phyloP scores from a whole-genome alignment of 768 basidiomycete species.

The Phylloporus rhodoxanthus region DNA sequence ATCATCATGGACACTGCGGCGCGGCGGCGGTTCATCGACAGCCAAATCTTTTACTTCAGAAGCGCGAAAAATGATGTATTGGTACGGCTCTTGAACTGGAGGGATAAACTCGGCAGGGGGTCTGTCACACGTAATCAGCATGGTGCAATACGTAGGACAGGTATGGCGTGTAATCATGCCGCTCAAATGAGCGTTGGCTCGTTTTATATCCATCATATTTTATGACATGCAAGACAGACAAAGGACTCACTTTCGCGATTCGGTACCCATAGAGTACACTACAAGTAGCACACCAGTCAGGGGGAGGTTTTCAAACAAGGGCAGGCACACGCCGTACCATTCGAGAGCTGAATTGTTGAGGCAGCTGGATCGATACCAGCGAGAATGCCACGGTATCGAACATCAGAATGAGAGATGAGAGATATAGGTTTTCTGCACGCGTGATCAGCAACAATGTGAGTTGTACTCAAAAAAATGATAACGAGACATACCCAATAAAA shows the following conservation, averaged over 20 bases:
- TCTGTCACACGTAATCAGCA: slow-evolving; percentile 37
- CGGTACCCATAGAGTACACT: slow-evolving; percentile 88
- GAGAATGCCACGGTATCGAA: slow-evolving; percentile 82
- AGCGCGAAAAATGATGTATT: slow-evolving; percentile 88
- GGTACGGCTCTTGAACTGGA: slow-evolving; percentile 76
- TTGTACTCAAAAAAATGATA: neutral
- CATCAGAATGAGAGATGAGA: slow-evolving; percentile 86
- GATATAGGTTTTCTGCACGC: slow-evolving; percentile 75
- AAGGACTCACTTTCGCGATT: slow-evolving; percentile 62
- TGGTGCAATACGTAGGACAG: neutral
- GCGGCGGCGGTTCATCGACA: slow-evolving; percentile 61
- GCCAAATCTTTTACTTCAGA: slow-evolving; percentile 87
- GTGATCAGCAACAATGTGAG: slow-evolving; percentile 7
- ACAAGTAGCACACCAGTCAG: neutral
- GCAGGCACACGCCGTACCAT: slow-evolving; percentile 46
- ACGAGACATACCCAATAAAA: slow-evolving; percentile 59
- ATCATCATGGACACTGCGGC: slow-evolving; percentile 71
- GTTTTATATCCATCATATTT: slow-evolving; percentile 29
- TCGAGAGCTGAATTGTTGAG: slow-evolving; percentile 82
- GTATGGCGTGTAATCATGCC: slow-evolving; percentile 31
- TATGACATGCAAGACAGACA: neutral
- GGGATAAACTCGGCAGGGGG: slow-evolving; percentile 76
- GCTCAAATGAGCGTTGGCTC: slow-evolving; percentile 32
- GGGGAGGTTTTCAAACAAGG: neutral
- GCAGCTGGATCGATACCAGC: slow-evolving; percentile 81